Base-by-base conservation (phyloP, 1,284 basidiomycete genomes). In the Limonomyces culmigenus region DNA sequence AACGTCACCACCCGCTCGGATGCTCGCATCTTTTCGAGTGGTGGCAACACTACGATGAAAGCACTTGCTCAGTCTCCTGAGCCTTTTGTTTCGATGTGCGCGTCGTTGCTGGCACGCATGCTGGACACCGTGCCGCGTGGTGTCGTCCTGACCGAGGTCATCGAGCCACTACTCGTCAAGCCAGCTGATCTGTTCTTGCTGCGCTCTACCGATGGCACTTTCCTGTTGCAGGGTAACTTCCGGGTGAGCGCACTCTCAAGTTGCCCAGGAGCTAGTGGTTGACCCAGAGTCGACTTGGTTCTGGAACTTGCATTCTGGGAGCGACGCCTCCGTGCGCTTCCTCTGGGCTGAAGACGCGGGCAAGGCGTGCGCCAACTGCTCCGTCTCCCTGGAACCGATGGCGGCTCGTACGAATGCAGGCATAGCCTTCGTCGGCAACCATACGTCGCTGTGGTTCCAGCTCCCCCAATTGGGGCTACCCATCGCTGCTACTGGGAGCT, bases 21-120 rank as follows among this genome's bases (percentile, higher is more conserved):
- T 29, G 32, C 36, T 18, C 44, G 47, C 17, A 41, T 50, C 14
- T 50, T 48, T 25, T 36, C 29, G 29, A 42, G 39, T 8, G 50
- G 52, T 34, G 39, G 40, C 5, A 53, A 53, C 32, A 40, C 35
- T 3, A 53, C 51, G 12, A 50, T 53, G 38, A 31, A 21, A n/a
- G 20, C 29, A 39, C 39, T 45, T 16, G 38, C 43, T 3, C 14
- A 33, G 30, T 32, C 30, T 15, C 35, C 40, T 6, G 35, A 32
- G 11, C 21, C 32, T 13, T 46, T 46, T 39, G 36, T 32, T 25
- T 20, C 32, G 10, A 44, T 40, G 0, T 51, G 50, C 35, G 38
- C 37, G 10, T 30, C 29, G 12, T 37, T 50, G 10, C 37, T 50
- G 32, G 29, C 40, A 12, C 42, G 44, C 14, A 52, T 52, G 50